Conservation (phyloP, 78 protist species). For the Dictyostelium intermedium region DNA sequence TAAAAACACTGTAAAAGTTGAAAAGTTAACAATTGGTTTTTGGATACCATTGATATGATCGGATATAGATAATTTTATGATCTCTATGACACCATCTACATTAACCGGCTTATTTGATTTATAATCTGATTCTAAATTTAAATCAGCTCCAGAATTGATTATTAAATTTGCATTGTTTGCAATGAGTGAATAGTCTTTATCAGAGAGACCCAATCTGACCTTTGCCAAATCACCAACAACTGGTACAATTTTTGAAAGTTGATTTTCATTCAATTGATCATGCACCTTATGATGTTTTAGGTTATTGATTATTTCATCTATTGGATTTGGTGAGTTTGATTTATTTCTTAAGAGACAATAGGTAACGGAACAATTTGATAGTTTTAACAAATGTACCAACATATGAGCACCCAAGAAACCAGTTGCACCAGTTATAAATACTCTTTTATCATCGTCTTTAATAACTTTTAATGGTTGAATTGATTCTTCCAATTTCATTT, state of each 20-base stretch:
- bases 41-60: background rate
- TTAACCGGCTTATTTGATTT: background rate
- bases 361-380: background rate
- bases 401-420: slow-evolving; percentile 25
- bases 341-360: slow-evolving; percentile 13
- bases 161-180: background rate
- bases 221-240: background rate
- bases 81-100: background rate
- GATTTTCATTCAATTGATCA: background rate
- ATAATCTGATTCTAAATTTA: background rate
- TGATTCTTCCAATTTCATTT: background rate
- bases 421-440: slow-evolving; percentile 52
- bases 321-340: background rate
- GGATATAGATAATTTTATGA: background rate
- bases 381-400: background rate
- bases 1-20: background rate
- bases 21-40: background rate
- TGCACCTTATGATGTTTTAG: background rate
- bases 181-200: background rate
- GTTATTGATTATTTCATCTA: background rate
- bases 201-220: background rate
- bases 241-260: background rate
- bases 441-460: background rate
- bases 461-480: background rate
- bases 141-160: background rate